Percentiles rank a stretch among this genome's conserved stretches.
Evolutionary conservation across 163 green algal genomes (phyloP).

Genomic region (Chlamydomonas reinhardtii): DNA sequence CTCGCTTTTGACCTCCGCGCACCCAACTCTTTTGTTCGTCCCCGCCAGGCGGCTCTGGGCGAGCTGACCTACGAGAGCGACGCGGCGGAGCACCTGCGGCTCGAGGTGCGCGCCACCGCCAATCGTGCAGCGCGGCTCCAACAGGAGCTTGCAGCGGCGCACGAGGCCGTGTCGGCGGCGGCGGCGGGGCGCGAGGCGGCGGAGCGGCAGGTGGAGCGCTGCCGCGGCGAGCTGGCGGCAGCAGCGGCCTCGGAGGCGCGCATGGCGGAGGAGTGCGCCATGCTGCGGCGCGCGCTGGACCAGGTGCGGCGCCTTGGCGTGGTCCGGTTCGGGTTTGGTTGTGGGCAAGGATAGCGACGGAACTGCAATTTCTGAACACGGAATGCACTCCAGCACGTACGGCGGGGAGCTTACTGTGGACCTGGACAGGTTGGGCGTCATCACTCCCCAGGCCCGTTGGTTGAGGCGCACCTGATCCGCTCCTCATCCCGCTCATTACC

Average conservation of each 20-base stretch:
- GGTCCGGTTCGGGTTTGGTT: too few species aligned
- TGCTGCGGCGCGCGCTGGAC: conserved; percentile 73
- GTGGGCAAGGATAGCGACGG: too few species aligned
- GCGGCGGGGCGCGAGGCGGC: conserved; percentile 38
- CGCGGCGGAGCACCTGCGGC: conserved; percentile 73
- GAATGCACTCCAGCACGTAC: too few species aligned
- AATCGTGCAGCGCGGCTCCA: conserved; percentile 30
- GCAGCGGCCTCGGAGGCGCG: conserved; percentile 32
- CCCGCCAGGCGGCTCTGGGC: conserved; percentile 68
- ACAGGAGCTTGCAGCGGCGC: conserved; percentile 41
- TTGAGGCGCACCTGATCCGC: too few species aligned
- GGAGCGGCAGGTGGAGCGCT: conserved; percentile 43
- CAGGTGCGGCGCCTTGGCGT: not conserved
- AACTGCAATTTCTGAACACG: too few species aligned
- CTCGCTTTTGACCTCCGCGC: too few species aligned
- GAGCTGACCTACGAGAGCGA: conserved; percentile 88
- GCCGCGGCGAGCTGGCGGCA: conserved; percentile 27
- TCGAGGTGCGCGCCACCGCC: conserved; percentile 64
- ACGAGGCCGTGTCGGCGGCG: conserved; percentile 43
- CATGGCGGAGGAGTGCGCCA: conserved; percentile 65
- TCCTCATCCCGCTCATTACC: too few species aligned
- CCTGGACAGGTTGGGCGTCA: too few species aligned
- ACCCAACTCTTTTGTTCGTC: not conserved
- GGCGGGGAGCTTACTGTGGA: too few species aligned
- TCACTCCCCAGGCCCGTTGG: too few species aligned